These are phyloP conservation scores for Solanum piurae DNA, from an alignment of 257 asterid species.

Conservation along the genomic window DNA sequence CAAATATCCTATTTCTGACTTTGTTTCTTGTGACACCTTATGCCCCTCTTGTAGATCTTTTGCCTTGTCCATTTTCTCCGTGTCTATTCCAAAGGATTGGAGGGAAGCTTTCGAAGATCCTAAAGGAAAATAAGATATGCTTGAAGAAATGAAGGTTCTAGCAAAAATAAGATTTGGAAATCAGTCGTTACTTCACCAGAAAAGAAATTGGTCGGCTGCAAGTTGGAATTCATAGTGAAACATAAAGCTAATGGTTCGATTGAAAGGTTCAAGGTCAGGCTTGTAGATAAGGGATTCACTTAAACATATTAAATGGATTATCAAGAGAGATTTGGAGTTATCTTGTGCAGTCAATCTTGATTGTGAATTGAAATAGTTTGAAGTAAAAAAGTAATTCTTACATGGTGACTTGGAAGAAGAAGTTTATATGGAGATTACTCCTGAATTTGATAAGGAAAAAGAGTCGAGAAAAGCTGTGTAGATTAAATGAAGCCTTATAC, in stretches of 20 bases:
- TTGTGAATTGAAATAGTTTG: not conserved
- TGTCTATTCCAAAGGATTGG: not conserved
- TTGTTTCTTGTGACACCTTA: not conserved
- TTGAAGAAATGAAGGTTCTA: not conserved
- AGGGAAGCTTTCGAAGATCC: not conserved
- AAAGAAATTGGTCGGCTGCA: not conserved
- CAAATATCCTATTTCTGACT: not conserved
- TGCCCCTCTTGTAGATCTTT: not conserved
- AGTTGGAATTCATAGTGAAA: not conserved
- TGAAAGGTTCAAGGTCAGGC: not conserved
- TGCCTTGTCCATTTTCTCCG: not conserved
- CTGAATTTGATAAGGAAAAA: not conserved
- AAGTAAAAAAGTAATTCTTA: not conserved
- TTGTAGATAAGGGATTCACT: not conserved
- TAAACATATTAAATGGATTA: not conserved
- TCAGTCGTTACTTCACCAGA: not conserved
- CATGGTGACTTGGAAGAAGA: not conserved
- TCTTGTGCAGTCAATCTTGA: not conserved
- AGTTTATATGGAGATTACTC: not conserved
- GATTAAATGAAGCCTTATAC: not conserved
- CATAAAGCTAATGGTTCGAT: not conserved
- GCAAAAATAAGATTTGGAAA: not conserved
- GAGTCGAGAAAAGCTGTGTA: not conserved
- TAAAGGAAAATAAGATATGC: not conserved
- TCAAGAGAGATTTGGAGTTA: not conserved